Base-by-base conservation (phyloP, 2,329 filamentous ascomycete genomes). In the Pseudogymnoascus sp. region DNA sequence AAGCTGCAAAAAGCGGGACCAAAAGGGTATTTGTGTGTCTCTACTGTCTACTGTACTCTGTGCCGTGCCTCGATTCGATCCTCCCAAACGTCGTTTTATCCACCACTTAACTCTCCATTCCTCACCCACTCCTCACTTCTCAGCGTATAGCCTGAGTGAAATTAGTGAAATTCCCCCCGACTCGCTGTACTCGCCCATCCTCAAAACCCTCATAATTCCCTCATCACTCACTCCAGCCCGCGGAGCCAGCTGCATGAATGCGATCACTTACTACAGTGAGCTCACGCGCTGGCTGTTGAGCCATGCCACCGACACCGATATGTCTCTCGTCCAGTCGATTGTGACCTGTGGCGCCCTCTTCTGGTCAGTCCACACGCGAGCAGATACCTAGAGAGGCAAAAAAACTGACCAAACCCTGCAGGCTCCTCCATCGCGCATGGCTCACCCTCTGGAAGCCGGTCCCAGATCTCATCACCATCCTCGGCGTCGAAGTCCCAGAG, bases 401-500 rank as follows among this genome's bases (percentile, higher is more conserved):
- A 47, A 47, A 61, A 21, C 40, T 47, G 16, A 61, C 28, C 5
- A 14, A 33, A 18, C n/a, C 33, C 33, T 60, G 14, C 23, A 94
- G 91, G 91, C 83, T 96, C 65, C 81, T 92, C 65, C 89, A 90
- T 74, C 88, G 94, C 73, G 90, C 91, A 66, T 91, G 89, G 78
- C 90, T 92, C 73, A 94, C 95, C 38, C 82, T 97, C 62, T 88
- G 90, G 77, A 96, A 93, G 70, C 92, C 93, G 23, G 91, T 96
- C 63, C 90, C 93, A 63, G 87, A 96, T 67, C 84, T 99, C 59
- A 92, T 97, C 70, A 87, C 87, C 69, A 90, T 97, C 60, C 85
- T 99, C 59, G 92, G 93, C 65, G 87, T 97, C 73, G 94, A 99
- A 73, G 93, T 99, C 61, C 94, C 94, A 65, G 88, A 92, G 66